phyloP scores from a whole-genome alignment of 352 stramenopile species.

The Blastocystis sp. region DNA sequence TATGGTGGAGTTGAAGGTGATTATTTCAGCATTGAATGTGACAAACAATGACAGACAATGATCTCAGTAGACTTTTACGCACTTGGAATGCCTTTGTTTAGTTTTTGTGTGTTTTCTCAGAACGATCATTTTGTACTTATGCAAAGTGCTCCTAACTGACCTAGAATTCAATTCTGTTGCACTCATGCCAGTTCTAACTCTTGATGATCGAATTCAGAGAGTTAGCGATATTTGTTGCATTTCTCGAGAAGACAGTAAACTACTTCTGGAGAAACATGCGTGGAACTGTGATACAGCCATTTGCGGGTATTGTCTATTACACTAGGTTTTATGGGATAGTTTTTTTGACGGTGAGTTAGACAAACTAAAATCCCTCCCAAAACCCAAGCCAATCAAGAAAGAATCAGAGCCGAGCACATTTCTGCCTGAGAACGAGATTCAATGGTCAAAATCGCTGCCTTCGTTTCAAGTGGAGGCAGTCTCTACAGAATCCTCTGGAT shows the following conservation, averaged over 20 bases:
- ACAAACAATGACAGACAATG: background rate
- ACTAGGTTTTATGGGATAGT: background rate
- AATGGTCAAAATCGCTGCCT: conserved; percentile 7
- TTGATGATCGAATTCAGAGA: conserved; percentile 18
- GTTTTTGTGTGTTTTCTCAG: too few relatives aligned
- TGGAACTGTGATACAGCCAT: conserved; percentile 40
- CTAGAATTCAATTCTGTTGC: background rate
- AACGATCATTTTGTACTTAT: too few relatives aligned
- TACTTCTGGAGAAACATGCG: background rate
- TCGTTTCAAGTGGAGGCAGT: conserved; percentile 4
- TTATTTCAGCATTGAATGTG: too few relatives aligned
- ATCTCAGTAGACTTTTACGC: background rate
- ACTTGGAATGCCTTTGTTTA: background rate
- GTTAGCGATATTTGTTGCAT: conserved; percentile 19
- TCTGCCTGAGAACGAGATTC: background rate
- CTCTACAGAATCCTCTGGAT: conserved; percentile 3
- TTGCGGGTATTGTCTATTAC: background rate
- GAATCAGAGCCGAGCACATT: background rate
- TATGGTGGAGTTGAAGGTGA: too few relatives aligned
- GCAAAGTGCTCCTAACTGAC: too few relatives aligned
- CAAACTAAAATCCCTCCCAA: background rate
- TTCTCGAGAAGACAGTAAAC: background rate
- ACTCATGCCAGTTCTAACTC: background rate
- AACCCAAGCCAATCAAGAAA: background rate
- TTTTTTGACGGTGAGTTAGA: conserved; percentile 41